Evolutionary conservation across 1,284 basidiomycete genomes (phyloP), one percentile per base, ranked within the genome.

Genomic region (Marasmius fiardii): DNA sequence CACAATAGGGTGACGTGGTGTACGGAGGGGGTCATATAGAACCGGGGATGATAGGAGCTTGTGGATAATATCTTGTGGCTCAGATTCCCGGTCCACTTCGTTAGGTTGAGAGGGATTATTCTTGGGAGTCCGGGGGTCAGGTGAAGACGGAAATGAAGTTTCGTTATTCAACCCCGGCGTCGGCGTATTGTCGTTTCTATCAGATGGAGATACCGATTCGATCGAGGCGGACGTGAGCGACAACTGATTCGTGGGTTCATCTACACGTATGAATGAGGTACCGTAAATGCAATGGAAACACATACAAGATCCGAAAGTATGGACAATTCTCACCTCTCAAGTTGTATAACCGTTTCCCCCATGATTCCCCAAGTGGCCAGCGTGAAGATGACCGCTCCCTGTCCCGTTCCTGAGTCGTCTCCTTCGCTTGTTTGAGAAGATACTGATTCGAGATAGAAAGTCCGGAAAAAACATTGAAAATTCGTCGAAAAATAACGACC

Each of bases 1-100:
- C 0, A 97, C 94, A 60, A 99, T 90, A 2, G 95, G 93, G 69
- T 93, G 85, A 12, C 92, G 81, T 0, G 96, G 96, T 5, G 80
- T 80, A 56, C 92, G 80, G 23, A 93, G 64, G 0, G 90, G 91
- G 57, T 92, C 81, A 63, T 82, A 88, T 20, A 95, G 74, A 0
- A 81, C 76, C 7, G 92, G 89, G 63, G 88, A 85, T 53, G 75
- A 74, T 66, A 95, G 83, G 16, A 95, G 77, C 45, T 79, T 76
- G 68, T 92, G 90, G 5, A 95, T 90, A 8, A 72, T 74, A 62
- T 86, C 85, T 31, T 65, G 66, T 16, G 67, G 62, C 66, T 62
- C 54, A 58, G 62, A 31, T 53, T 35, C 31, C 20, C 11, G 39
- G 39, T 16, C 39, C 7, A 20, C n/a, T 7, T 6, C 39, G 39